Conservation (phyloP, 1,139 yeast species). For the Sporopachydermia cereana region DNA sequence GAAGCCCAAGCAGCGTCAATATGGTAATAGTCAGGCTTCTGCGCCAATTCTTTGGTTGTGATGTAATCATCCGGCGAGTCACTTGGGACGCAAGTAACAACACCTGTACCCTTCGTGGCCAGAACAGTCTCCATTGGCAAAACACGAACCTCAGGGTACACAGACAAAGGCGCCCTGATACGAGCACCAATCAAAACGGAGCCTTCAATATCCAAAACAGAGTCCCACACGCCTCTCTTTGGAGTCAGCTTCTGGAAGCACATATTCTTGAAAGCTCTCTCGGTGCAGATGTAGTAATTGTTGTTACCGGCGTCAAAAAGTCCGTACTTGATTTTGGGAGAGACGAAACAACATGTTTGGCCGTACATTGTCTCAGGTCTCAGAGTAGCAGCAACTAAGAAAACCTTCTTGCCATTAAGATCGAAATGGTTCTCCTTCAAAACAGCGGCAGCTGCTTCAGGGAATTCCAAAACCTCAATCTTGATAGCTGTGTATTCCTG, state of each 20-base stretch:
- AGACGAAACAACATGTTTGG: slow-evolving; percentile 95
- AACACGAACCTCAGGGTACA: slow-evolving; percentile 59
- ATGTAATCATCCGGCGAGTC: slow-evolving; percentile 96
- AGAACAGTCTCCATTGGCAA: slow-evolving; percentile 97
- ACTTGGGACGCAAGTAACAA: slow-evolving; percentile 96
- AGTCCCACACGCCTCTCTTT: slow-evolving; percentile 61
- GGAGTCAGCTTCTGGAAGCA: slow-evolving; percentile 90
- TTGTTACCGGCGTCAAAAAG: slow-evolving; percentile 76
- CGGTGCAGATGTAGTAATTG: slow-evolving; percentile 75
- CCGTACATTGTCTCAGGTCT: slow-evolving; percentile 99
- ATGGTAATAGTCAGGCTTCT: slow-evolving; percentile 86
- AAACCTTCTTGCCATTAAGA: slow-evolving; percentile 47
- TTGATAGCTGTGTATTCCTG: slow-evolving; percentile 94
- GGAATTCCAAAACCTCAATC: slow-evolving; percentile 56
- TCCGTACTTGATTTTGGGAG: slow-evolving; percentile 90
- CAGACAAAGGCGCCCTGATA: slow-evolving; percentile 77
- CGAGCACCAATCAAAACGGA: slow-evolving; percentile 70
- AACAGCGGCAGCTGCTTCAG: slow-evolving; percentile 37
- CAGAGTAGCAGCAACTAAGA: slow-evolving; percentile 89
- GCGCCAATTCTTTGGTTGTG: slow-evolving; percentile 70
- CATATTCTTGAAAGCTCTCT: slow-evolving; percentile 98
- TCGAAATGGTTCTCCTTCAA: slow-evolving; percentile 40
- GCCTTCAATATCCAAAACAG: slow-evolving; percentile 57
- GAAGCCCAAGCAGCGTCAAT: slow-evolving; percentile 83
- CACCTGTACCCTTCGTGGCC: slow-evolving; percentile 96